A percentile compares a stretch with the other conserved stretches of the same genome.
Evolutionary conservation across 2,329 filamentous ascomycete genomes (phyloP).

Genomic region (Sclerotinia nivalis): DNA sequence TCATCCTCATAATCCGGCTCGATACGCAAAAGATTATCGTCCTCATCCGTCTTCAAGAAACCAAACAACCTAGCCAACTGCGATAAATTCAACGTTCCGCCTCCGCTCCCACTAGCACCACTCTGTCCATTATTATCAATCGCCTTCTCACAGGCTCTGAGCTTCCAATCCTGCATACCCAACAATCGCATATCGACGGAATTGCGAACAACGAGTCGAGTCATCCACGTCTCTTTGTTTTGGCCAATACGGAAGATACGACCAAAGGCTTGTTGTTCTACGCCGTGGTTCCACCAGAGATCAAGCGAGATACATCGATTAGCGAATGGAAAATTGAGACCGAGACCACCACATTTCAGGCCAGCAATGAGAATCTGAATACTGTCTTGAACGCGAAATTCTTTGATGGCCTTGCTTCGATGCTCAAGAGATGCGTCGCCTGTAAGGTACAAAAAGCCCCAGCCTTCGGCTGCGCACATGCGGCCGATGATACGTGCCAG

Average conservation of each 20-base stretch:
- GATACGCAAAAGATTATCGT: conserved; percentile 39
- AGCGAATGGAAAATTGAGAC: conserved; percentile 60
- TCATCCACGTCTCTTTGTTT: conserved; percentile 56
- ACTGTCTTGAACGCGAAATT: conserved; percentile 47
- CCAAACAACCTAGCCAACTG: conserved; percentile 52
- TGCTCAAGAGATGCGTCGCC: conserved; percentile 49
- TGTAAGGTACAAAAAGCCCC: conserved; percentile 46
- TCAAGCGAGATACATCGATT: conserved; percentile 46
- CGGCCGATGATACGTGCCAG: conserved; percentile 53
- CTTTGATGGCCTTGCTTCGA: conserved; percentile 49
- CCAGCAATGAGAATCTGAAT: conserved; percentile 55
- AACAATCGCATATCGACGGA: conserved; percentile 60
- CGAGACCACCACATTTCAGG: conserved; percentile 55
- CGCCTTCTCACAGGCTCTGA: conserved; percentile 45
- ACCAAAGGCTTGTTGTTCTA: conserved; percentile 61
- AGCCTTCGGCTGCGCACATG: conserved; percentile 52
- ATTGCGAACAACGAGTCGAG: conserved; percentile 55
- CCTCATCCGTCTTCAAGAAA: conserved; percentile 42
- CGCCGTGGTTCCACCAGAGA: conserved; percentile 42
- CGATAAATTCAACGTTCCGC: conserved; percentile 33
- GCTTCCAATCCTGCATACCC: conserved; percentile 57
- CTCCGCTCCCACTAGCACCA: conserved; percentile 26
- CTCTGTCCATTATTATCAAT: conserved; percentile 33
- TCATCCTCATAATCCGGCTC: conserved; percentile 37
- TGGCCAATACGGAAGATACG: conserved; percentile 69